Conservation (phyloP, 768 basidiomycete genomes). For the Tylopilus subfusipes region DNA sequence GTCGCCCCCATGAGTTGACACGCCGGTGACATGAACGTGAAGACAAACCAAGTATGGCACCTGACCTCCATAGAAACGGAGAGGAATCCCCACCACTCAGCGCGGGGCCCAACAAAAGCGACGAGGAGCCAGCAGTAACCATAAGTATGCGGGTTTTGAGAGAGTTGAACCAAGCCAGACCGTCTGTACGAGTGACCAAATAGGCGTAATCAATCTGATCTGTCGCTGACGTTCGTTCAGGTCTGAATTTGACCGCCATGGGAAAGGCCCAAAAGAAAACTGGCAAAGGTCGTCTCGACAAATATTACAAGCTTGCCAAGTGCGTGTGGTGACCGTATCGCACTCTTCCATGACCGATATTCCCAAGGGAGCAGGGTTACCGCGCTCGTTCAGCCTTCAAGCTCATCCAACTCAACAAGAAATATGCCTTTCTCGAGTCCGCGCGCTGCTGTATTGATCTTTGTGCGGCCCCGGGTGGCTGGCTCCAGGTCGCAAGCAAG, state of each 20-base stretch:
- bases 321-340: slow-evolving; percentile 27
- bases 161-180: not conserved
- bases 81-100: slow-evolving; percentile 10
- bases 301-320: slow-evolving; percentile 97
- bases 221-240: not conserved
- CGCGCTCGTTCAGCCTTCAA: slow-evolving; percentile 99
- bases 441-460: slow-evolving; percentile 95
- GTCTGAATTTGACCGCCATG: slow-evolving; percentile 38
- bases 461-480: slow-evolving; percentile 98
- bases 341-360: slow-evolving; percentile 7
- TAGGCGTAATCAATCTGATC: slow-evolving; percentile 13
- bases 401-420: slow-evolving; percentile 97
- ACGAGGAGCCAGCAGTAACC: slow-evolving; percentile 21
- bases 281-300: slow-evolving; percentile 92
- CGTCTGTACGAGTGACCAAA: slow-evolving; percentile 6
- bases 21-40: not conserved
- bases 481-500: slow-evolving; percentile 98
- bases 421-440: slow-evolving; percentile 86
- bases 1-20: not conserved
- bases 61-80: slow-evolving; percentile 40
- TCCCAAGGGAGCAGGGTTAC: slow-evolving; percentile 90
- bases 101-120: slow-evolving; percentile 27
- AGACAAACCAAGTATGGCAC: slow-evolving; percentile 39
- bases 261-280: slow-evolving; percentile 90
- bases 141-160: too few relatives aligned